Percentiles rank a stretch among this genome's conserved stretches.
phyloP scores from a whole-genome alignment of 345 rosid species.

The Ricinus communis region DNA sequence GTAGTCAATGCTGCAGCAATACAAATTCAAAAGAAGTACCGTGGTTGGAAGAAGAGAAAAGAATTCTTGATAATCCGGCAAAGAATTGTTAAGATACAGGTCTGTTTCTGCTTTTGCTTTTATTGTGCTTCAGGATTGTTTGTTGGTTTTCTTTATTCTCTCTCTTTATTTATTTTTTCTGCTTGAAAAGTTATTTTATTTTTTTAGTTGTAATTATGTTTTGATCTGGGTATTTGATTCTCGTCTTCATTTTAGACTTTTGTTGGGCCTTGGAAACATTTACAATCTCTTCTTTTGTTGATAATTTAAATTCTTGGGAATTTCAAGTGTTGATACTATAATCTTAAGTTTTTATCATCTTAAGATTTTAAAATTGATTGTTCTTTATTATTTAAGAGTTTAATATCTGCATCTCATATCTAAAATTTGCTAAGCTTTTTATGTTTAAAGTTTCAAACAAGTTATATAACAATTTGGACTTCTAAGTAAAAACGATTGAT shows the following conservation, averaged over 20 bases:
- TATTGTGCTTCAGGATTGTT: background rate
- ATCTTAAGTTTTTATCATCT: too few relatives aligned
- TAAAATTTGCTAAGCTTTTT: too few relatives aligned
- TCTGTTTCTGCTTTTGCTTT: constrained; percentile 23
- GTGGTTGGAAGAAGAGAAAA: constrained; percentile 86
- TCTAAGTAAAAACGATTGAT: too few relatives aligned
- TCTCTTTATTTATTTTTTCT: background rate
- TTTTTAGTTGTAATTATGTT: background rate
- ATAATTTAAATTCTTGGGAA: too few relatives aligned
- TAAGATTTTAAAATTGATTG: too few relatives aligned
- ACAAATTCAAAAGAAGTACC: constrained; percentile 84
- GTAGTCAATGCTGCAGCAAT: constrained; percentile 64
- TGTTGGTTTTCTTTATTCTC: too few relatives aligned
- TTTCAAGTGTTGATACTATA: too few relatives aligned
- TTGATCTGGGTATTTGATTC: background rate
- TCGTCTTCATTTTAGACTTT: background rate
- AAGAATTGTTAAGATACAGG: constrained; percentile 93
- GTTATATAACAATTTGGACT: too few relatives aligned
- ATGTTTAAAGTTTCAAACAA: too few relatives aligned
- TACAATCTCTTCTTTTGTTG: too few relatives aligned
- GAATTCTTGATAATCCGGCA: constrained; percentile 78
- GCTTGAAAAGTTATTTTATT: background rate
- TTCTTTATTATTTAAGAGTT: too few relatives aligned
- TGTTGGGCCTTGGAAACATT: background rate
- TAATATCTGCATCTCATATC: too few relatives aligned